Evolutionary conservation across 2,329 filamentous ascomycete species (phyloP), one percentile per base, ranked within the genome.

Genomic region (Lachnellula cervina): DNA sequence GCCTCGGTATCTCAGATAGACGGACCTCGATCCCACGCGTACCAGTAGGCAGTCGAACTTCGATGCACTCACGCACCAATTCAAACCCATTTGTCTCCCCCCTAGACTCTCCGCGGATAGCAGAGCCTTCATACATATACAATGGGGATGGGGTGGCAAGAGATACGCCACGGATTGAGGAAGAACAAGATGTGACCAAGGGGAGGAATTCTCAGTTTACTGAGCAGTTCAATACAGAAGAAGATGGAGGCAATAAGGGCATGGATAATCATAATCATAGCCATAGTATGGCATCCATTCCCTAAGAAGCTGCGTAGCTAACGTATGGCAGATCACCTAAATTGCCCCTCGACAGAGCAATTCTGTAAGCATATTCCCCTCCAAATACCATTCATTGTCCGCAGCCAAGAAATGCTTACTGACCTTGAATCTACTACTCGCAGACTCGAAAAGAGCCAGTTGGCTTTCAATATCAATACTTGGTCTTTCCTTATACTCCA

Each of bases 401-500:
- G 2, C 2, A 28, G 8, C 2, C 25, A 28, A 28, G 25, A 28
- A 28, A 1, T 3, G 7, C 1, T 28, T 28, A 28, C 25, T 28
- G 25, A 28, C 25, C 25, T 28, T 28, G 25, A 28, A 1, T 28
- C 2, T 28, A 28, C 7, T 28, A 28, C 25, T 8, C 8, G 25
- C 25, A 28, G 25, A 51, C 43, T 49, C 42, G 4, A 17, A 25
- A 5, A 28, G 55, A 43, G 19, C 17, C 4, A 51, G 42, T 23
- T 54, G 51, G 55, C 21, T 57, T 2, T 51, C 51, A 8, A 47
- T 57, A 8, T 51, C 55, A 2, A 54, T 57, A 7, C 19, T 57
- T 8, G 9, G 45, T 11, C 48, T 51, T 8, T 54, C 82, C 0
- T 49, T 87, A 2, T 85, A 86, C 63, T 85, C 84, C 0, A 87